These are phyloP conservation scores for Monilinia aucupariae DNA, from an alignment of 2,329 filamentous ascomycete genomes.

Conservation along the genomic window DNA sequence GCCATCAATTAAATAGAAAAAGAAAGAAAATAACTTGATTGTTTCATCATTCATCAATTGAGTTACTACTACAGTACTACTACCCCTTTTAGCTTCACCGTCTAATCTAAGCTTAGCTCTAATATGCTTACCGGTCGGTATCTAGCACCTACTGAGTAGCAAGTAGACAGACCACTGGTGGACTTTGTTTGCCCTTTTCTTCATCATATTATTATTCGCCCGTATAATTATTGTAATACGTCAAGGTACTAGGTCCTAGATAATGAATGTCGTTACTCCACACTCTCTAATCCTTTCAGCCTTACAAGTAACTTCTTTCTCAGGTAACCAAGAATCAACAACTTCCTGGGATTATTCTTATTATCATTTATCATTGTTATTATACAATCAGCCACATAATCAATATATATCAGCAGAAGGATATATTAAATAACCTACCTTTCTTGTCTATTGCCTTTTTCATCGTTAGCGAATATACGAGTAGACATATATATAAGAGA, in stretches of 20 bases:
- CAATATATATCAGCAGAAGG: not conserved
- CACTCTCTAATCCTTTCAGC: conserved; percentile 6
- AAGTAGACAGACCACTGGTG: too few relatives aligned
- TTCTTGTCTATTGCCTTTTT: not conserved
- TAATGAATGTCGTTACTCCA: not conserved
- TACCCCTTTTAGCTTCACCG: not conserved
- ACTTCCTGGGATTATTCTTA: not conserved
- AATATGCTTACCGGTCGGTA: not conserved
- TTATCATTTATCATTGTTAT: too few relatives aligned
- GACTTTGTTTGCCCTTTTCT: too few relatives aligned
- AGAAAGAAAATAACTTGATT: not conserved
- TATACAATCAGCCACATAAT: not conserved
- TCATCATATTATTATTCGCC: too few relatives aligned
- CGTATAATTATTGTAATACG: too few relatives aligned
- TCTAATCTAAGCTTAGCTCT: not conserved
- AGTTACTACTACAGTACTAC: not conserved
- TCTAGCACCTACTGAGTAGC: too few relatives aligned
- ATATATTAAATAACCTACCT: too few relatives aligned
- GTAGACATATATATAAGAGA: too few relatives aligned
- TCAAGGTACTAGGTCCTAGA: too few relatives aligned
- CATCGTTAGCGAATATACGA: not conserved
- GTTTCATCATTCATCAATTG: not conserved
- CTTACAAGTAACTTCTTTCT: conserved; percentile 13
- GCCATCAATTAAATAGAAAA: not conserved
- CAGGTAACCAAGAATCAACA: conserved; percentile 5